A percentile compares a stretch with the other conserved stretches of the same genome.
phyloP scores from a whole-genome alignment of 257 asterid species.

The Solanum ahanhuiri region DNA sequence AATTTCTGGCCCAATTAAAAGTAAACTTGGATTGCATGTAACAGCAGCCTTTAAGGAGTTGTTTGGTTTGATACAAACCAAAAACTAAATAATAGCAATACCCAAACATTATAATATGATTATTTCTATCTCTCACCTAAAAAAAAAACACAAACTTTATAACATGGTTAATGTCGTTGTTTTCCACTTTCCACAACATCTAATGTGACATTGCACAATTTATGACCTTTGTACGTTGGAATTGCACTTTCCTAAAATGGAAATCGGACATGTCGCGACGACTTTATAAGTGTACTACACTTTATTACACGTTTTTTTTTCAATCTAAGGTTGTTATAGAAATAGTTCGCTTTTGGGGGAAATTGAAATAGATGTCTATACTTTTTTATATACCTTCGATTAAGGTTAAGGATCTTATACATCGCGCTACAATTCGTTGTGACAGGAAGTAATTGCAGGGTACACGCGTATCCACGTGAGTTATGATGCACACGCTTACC shows the following conservation, averaged over 20 bases:
- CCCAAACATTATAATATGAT: neutral
- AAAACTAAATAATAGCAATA: neutral
- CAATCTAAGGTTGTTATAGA: neutral
- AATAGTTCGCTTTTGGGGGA: no score
- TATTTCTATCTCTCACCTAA: neutral
- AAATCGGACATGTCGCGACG: neutral
- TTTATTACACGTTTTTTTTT: neutral
- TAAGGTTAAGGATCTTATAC: neutral
- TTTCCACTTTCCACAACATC: neutral
- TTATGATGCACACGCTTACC: slow-evolving; percentile 34
- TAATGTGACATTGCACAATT: neutral
- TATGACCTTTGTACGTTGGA: neutral
- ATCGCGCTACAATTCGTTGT: neutral
- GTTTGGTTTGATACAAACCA: neutral
- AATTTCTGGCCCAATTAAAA: neutral
- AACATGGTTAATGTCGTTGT: neutral
- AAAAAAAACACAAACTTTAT: neutral
- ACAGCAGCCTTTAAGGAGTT: neutral
- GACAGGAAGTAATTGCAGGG: slow-evolving; percentile 7
- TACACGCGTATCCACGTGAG: slow-evolving; percentile 27
- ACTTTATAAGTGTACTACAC: neutral
- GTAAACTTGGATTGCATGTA: neutral
- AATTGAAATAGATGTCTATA: neutral
- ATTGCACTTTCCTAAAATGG: neutral
- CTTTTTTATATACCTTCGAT: neutral